phyloP scores from a whole-genome alignment of 805 yeast genomes.

The Kazachstania viticola region DNA sequence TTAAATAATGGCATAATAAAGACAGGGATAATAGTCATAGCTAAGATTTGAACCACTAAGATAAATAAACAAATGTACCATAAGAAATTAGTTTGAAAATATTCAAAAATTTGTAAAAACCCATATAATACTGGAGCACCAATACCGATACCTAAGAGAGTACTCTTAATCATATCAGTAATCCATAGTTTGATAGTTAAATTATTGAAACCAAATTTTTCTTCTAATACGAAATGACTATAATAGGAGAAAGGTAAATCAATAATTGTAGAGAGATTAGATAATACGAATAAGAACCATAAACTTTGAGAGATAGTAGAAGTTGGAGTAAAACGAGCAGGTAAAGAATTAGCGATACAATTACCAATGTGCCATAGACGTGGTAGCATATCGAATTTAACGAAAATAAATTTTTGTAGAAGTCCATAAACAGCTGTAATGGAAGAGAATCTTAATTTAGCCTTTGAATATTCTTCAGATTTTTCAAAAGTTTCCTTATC shows the following conservation, averaged over 20 bases:
- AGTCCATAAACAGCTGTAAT: conserved; percentile 41
- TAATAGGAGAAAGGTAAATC: conserved; percentile 65
- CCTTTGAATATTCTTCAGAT: conserved; percentile 66
- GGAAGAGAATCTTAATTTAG: conserved; percentile 63
- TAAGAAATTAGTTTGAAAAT: conserved; percentile 72
- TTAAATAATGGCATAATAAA: conserved; percentile 89
- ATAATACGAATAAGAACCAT: conserved; percentile 44
- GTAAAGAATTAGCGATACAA: conserved; percentile 22
- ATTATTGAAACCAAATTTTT: conserved; percentile 88
- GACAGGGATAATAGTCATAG: conserved; percentile 70
- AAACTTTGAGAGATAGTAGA: conserved; percentile 66
- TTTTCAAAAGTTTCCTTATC: conserved; percentile 63
- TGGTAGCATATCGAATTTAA: conserved; percentile 56
- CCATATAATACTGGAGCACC: conserved; percentile 67
- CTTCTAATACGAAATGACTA: conserved; percentile 79
- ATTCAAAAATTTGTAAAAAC: conserved; percentile 69
- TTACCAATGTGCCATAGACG: conserved; percentile 45
- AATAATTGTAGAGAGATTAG: conserved; percentile 39
- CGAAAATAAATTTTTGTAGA: conserved; percentile 43
- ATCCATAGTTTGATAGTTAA: conserved; percentile 62
- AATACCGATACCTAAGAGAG: conserved; percentile 40
- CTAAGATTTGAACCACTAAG: conserved; percentile 57
- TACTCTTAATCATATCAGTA: conserved; percentile 55
- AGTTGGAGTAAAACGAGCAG: conserved; percentile 25
- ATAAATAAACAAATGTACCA: conserved; percentile 67